A percentile compares a stretch with the other conserved stretches of the same genome.
phyloP scores from a whole-genome alignment of 2,329 filamentous ascomycete genomes.

The Calonectria naviculata region DNA sequence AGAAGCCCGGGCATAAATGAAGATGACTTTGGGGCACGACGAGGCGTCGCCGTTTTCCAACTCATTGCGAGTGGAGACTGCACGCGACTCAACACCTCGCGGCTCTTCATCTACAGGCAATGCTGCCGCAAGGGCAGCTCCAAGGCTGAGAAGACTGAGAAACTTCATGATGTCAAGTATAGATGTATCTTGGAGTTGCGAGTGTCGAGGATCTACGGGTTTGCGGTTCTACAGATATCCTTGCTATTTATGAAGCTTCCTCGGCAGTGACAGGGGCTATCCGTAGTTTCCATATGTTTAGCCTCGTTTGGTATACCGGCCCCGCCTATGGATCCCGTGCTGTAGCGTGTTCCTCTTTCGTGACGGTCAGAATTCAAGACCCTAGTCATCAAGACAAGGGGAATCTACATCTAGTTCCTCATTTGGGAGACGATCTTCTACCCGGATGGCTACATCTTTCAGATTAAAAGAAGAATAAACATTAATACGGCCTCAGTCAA shows the following conservation, averaged over 20 bases:
- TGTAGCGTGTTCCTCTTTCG: no score
- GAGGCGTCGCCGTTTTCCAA: slow-evolving; percentile 37
- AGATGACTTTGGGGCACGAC: slow-evolving; percentile 47
- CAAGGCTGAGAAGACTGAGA: not conserved
- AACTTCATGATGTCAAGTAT: not conserved
- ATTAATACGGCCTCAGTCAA: not conserved
- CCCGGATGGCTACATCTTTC: no score
- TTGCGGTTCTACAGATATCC: not conserved
- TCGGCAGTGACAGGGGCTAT: not conserved
- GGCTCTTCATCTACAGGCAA: not conserved
- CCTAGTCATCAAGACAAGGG: no score
- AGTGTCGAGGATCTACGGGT: not conserved
- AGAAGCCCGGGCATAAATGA: slow-evolving; percentile 50
- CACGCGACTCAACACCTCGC: not conserved
- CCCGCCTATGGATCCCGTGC: not conserved
- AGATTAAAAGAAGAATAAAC: not conserved
- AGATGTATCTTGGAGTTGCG: not conserved
- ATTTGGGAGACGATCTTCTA: not conserved
- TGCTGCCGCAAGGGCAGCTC: not conserved
- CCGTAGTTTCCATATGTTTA: not conserved
- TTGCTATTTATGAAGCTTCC: not conserved
- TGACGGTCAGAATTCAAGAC: not conserved
- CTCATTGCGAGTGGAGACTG: slow-evolving; percentile 34
- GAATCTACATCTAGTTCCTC: not conserved
- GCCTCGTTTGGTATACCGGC: not conserved